A percentile compares a stretch with the other conserved stretches of the same genome.
phyloP scores from a whole-genome alignment of 768 basidiomycete genomes.

The Russula compacta region DNA sequence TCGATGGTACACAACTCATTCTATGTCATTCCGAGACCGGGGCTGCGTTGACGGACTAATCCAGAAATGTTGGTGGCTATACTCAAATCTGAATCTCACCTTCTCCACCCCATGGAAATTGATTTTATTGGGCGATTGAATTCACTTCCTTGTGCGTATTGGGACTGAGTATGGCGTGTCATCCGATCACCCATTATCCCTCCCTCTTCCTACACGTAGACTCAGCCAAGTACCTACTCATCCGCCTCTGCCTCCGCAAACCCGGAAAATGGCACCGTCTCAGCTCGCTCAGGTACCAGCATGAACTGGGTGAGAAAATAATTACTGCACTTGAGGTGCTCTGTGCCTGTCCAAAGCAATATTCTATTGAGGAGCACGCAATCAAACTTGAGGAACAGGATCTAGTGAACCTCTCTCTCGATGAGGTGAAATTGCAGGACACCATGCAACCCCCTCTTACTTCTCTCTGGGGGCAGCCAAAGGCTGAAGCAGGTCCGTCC shows the following conservation, averaged over 20 bases:
- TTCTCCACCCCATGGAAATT: slow-evolving; percentile 45
- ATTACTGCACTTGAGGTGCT: slow-evolving; percentile 37
- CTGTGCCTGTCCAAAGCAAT: slow-evolving; percentile 25
- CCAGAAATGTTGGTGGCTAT: slow-evolving; percentile 51
- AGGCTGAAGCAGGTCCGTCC: slow-evolving; percentile 6
- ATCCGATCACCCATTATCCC: background rate
- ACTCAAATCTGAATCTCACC: slow-evolving; percentile 38
- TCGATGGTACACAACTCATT: slow-evolving; percentile 28
- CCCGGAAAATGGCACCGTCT: slow-evolving; percentile 46
- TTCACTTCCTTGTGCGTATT: slow-evolving; percentile 41
- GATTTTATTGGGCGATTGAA: slow-evolving; percentile 35
- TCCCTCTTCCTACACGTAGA: slow-evolving; percentile 28
- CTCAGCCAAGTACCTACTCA: slow-evolving; percentile 50
- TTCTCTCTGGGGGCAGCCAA: background rate
- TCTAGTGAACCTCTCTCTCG: slow-evolving; percentile 31
- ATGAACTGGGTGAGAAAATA: slow-evolving; percentile 35
- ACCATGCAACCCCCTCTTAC: background rate
- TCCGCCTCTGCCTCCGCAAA: slow-evolving; percentile 54
- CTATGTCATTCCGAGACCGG: background rate
- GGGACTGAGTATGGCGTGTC: background rate
- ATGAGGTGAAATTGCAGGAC: slow-evolving; percentile 21
- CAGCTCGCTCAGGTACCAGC: slow-evolving; percentile 34
- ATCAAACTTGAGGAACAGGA: slow-evolving; percentile 25
- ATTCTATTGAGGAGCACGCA: background rate
- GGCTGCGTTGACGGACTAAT: background rate